Conservation (phyloP, 352 stramenopile genomes). For the Aphanomyces cochlioides region DNA sequence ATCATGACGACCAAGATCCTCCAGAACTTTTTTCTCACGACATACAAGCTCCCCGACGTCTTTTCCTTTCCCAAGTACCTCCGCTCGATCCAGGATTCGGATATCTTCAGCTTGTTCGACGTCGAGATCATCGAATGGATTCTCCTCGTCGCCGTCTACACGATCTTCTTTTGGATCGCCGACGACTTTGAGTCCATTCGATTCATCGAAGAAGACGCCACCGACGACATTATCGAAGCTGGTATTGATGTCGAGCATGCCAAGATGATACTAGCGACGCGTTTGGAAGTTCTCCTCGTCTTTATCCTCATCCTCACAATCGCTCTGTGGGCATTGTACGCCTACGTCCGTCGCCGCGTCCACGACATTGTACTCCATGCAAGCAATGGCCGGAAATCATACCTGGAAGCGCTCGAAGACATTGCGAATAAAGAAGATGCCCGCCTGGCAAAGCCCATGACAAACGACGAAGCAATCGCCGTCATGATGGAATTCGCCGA, state of each 20-base stretch:
- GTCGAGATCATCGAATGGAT: conserved; percentile 26
- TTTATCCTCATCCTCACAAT: conserved; percentile 7
- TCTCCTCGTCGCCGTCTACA: conserved; percentile 24
- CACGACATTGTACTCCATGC: conserved; percentile 27
- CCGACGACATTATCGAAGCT: neutral
- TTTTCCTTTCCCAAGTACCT: conserved; percentile 28
- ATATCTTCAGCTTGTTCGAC: conserved; percentile 30
- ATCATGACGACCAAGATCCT: conserved; percentile 20
- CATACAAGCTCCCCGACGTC: conserved; percentile 19
- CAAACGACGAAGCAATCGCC: neutral
- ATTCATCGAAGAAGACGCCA: conserved; percentile 3
- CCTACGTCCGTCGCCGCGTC: conserved; percentile 8
- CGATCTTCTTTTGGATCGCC: conserved; percentile 20
- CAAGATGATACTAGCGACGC: neutral
- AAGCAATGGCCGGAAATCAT: neutral
- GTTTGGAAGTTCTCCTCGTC: conserved; percentile 1
- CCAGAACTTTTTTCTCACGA: conserved; percentile 27
- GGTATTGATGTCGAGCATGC: neutral
- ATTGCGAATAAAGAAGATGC: neutral
- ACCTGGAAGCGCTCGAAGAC: conserved; percentile 15
- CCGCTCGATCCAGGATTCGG: conserved; percentile 25
- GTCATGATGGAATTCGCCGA: conserved; percentile 21
- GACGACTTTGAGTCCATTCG: conserved; percentile 3
- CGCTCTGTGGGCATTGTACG: conserved; percentile 1
- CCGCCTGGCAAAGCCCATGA: neutral